Evolutionary conservation across 2,329 filamentous ascomycete genomes (phyloP).

Genomic region (Verticillium dahliae): DNA sequence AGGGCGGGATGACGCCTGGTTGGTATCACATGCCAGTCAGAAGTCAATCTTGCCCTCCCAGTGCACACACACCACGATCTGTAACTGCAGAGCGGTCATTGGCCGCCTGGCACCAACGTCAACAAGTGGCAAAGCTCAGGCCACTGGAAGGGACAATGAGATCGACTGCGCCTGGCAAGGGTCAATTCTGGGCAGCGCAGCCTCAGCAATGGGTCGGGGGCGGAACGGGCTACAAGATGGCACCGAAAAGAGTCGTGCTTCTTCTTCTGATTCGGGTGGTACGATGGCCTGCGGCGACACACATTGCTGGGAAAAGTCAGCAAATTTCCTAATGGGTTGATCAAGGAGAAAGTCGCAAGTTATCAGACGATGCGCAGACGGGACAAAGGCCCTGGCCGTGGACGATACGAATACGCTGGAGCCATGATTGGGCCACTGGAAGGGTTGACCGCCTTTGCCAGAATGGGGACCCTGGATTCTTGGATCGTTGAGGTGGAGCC

Average conservation of each 20-base stretch:
- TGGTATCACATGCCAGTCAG: not conserved
- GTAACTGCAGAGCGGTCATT: not conserved
- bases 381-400: not conserved
- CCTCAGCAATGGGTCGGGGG: not conserved
- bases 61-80: not conserved
- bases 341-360: not conserved
- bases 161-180: not conserved
- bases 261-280: constrained; percentile 1
- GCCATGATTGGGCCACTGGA: constrained; percentile 5
- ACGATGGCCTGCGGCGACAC: not conserved
- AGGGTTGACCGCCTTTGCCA: not conserved
- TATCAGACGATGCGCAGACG: not conserved
- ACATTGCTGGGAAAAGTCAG: not conserved
- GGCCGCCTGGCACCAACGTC: not conserved
- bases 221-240: not conserved
- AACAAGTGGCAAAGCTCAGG: not conserved
- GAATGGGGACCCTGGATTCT: not conserved
- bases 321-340: constrained; percentile 1
- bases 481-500: not conserved
- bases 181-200: not conserved
- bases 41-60: not conserved
- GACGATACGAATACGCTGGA: constrained; percentile 11
- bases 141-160: not conserved
- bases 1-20: no score
- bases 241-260: not conserved